Evolutionary conservation across 257 asterid genomes (phyloP).

Genomic region (Echium plantagineum): DNA sequence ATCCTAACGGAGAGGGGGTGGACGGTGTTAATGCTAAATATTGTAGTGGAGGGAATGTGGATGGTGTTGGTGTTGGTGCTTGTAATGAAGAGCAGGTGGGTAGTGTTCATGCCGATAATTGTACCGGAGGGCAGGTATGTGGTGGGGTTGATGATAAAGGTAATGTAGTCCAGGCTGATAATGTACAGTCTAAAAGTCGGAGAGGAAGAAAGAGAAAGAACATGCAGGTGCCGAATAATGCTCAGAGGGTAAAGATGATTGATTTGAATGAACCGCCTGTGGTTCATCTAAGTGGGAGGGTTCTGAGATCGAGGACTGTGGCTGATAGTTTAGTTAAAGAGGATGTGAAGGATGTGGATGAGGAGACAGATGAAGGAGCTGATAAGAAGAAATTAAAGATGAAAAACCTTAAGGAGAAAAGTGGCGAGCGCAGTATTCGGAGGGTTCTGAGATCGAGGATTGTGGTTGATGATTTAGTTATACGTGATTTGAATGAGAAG

Average conservation of each 20-base stretch:
- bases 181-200: neutral
- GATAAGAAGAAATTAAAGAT: conserved; percentile 5
- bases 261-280: conserved; percentile 22
- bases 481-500: conserved; percentile 11
- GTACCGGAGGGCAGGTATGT: neutral
- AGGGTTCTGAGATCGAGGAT: conserved; percentile 79
- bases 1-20: neutral
- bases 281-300: neutral
- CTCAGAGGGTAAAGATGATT: conserved; percentile 8
- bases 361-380: conserved; percentile 3
- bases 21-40: conserved; percentile 1
- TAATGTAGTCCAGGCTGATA: neutral
- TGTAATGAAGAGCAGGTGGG: conserved; percentile 9
- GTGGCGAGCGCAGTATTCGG: conserved; percentile 15
- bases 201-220: conserved; percentile 27
- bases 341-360: neutral
- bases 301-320: no score
- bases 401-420: conserved; percentile 4
- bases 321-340: no score
- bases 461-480: conserved; percentile 26
- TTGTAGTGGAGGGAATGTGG: conserved; percentile 10
- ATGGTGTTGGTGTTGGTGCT: neutral
- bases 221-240: conserved; percentile 1
- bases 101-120: neutral
- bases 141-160: neutral